A percentile compares a stretch with the other conserved stretches of the same genome.
Evolutionary conservation across 345 rosid species (phyloP).

Genomic region (Aquilaria malaccensis): DNA sequence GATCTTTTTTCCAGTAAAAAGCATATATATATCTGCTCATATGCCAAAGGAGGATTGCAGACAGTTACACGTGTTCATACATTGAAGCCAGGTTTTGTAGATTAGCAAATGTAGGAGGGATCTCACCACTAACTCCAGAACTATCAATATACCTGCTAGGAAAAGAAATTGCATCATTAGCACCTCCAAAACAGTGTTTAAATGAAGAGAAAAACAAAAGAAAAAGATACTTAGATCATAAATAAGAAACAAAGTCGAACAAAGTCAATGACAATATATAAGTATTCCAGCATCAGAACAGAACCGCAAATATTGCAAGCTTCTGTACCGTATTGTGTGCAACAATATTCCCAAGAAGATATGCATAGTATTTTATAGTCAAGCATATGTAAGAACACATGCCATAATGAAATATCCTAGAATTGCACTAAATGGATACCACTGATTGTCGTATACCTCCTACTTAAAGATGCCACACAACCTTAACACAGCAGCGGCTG

Average conservation of each 20-base stretch:
- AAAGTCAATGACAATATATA: conserved; percentile 1
- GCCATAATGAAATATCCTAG: too few species aligned
- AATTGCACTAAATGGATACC: too few species aligned
- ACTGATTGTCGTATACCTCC: too few species aligned
- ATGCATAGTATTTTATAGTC: neutral
- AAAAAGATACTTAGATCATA: neutral
- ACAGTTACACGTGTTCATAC: conserved; percentile 26
- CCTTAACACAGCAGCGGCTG: too few species aligned
- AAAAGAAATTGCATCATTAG: neutral
- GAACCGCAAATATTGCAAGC: neutral
- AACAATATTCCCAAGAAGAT: too few species aligned
- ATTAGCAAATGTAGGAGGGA: conserved; percentile 43
- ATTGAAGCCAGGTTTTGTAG: conserved; percentile 24
- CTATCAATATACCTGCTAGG: conserved; percentile 43
- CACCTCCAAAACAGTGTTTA: neutral
- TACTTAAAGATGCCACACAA: too few species aligned
- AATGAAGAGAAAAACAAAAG: neutral
- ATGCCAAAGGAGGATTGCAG: too few species aligned
- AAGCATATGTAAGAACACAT: neutral
- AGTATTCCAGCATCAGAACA: neutral
- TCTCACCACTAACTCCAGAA: conserved; percentile 46
- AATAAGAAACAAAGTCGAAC: neutral
- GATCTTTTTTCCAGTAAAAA: neutral
- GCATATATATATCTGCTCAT: neutral
- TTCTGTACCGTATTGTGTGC: too few species aligned